Conservation (phyloP, 306 rosid genomes). For the Macrotyloma uniflorum region DNA sequence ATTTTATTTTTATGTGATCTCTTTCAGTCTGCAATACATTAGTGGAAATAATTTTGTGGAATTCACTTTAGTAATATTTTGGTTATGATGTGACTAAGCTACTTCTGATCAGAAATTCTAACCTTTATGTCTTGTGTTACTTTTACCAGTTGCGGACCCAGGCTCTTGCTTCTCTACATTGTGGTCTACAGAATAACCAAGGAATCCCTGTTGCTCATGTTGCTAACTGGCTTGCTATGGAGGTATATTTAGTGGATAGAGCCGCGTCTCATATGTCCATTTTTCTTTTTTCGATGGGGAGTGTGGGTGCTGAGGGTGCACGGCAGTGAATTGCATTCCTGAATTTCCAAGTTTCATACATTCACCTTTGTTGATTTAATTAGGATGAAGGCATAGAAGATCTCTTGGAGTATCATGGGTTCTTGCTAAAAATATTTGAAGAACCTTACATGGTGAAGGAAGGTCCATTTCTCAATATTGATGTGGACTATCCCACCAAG, state of each 20-base stretch:
- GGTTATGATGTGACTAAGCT: slow-evolving; percentile 11
- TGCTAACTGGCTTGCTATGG: slow-evolving; percentile 93
- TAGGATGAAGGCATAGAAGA: slow-evolving; percentile 85
- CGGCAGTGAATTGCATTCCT: slow-evolving; percentile 1
- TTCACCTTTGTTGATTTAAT: slow-evolving; percentile 40
- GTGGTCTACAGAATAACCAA: slow-evolving; percentile 89
- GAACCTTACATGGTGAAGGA: slow-evolving; percentile 91
- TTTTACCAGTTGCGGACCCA: slow-evolving; percentile 82
- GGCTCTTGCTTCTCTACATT: slow-evolving; percentile 95
- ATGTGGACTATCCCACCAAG: slow-evolving; percentile 82
- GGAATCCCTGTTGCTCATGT: slow-evolving; percentile 82
- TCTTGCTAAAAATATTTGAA: slow-evolving; percentile 64
- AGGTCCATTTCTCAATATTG: slow-evolving; percentile 76
- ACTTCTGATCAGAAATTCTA: slow-evolving; percentile 24
- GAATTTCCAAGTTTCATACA: slow-evolving; percentile 35
- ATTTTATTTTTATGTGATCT: slow-evolving; percentile 6
- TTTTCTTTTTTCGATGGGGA: background rate
- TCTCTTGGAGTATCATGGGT: slow-evolving; percentile 85
- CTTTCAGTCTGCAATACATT: slow-evolving; percentile 27
- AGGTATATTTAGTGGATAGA: slow-evolving; percentile 61
- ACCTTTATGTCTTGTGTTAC: slow-evolving; percentile 33
- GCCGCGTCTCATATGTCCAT: slow-evolving; percentile 23
- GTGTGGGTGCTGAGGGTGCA: background rate
- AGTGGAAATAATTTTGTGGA: slow-evolving; percentile 11
- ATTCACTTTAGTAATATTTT: slow-evolving; percentile 33